Percentiles rank a stretch among this genome's conserved stretches.
phyloP scores from a whole-genome alignment of 2,329 filamentous ascomycete species.

The Cladosporium sp. region DNA sequence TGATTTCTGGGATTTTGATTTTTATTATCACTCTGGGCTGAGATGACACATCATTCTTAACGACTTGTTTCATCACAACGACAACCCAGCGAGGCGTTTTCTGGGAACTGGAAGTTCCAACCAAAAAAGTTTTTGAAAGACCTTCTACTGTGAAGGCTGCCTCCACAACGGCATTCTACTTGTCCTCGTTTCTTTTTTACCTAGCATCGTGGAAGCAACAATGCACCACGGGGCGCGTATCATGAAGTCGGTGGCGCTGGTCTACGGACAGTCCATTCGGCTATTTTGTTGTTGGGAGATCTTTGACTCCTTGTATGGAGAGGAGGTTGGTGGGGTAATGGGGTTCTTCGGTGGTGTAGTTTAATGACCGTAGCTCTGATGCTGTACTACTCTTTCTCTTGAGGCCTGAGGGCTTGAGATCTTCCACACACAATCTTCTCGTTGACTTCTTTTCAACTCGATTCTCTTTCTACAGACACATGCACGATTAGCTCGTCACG shows the following conservation, averaged over 20 bases:
- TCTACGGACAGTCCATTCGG: background rate
- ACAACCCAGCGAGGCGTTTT: conserved; percentile 16
- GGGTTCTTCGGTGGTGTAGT: background rate
- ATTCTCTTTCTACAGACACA: background rate
- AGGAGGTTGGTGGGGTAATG: conserved; percentile 1
- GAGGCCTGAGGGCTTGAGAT: background rate
- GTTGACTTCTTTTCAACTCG: background rate
- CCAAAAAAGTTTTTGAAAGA: conserved; percentile 17
- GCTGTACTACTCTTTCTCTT: background rate
- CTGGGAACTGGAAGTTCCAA: background rate
- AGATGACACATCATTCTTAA: background rate
- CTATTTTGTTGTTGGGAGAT: background rate
- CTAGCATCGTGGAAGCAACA: background rate
- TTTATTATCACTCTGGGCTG: conserved; percentile 1
- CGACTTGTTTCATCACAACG: conserved; percentile 1
- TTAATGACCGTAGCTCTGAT: conserved; percentile 5
- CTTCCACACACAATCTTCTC: background rate
- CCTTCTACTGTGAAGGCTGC: conserved; percentile 12
- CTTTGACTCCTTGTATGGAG: background rate
- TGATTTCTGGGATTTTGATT: background rate
- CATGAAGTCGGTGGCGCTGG: background rate
- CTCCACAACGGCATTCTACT: conserved; percentile 4
- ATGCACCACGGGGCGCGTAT: background rate
- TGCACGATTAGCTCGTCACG: too few species aligned
- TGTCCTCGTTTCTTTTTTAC: conserved; percentile 13